These are phyloP conservation scores for Dendrothele bispora DNA, from an alignment of 768 basidiomycete genomes.

Conservation along the genomic window DNA sequence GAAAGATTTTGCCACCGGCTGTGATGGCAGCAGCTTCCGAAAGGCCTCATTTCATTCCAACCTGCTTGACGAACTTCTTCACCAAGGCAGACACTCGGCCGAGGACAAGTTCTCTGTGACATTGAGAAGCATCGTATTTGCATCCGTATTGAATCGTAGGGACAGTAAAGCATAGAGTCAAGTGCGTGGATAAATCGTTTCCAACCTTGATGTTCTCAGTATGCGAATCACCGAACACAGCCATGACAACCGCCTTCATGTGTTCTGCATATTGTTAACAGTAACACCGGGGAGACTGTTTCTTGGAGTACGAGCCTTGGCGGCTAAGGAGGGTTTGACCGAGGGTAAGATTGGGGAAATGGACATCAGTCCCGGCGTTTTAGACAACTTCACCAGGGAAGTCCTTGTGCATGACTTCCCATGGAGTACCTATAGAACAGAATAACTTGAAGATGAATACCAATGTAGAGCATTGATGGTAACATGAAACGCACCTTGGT, in stretches of 20 bases:
- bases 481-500: too few species aligned
- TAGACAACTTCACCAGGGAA: constrained; percentile 50
- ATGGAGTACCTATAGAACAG: constrained; percentile 33
- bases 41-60: constrained; percentile 75
- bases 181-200: too few species aligned
- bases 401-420: constrained; percentile 41
- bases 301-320: constrained; percentile 45
- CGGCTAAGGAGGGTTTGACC: constrained; percentile 49
- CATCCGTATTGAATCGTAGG: too few species aligned
- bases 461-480: too few species aligned
- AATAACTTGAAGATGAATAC: too few species aligned
- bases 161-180: too few species aligned
- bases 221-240: constrained; percentile 60
- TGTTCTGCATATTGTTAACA: constrained; percentile 33
- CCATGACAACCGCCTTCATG: constrained; percentile 43
- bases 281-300: constrained; percentile 31
- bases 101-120: constrained; percentile 90
- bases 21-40: constrained; percentile 85
- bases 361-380: constrained; percentile 44
- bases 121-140: too few species aligned
- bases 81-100: constrained; percentile 89
- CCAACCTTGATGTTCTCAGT: constrained; percentile 62
- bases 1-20: constrained; percentile 97
- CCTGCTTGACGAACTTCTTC: constrained; percentile 86
- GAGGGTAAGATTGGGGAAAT: constrained; percentile 52